phyloP scores from a whole-genome alignment of 1,139 yeast genomes.

The Zygosaccharomyces pseudobailii region DNA sequence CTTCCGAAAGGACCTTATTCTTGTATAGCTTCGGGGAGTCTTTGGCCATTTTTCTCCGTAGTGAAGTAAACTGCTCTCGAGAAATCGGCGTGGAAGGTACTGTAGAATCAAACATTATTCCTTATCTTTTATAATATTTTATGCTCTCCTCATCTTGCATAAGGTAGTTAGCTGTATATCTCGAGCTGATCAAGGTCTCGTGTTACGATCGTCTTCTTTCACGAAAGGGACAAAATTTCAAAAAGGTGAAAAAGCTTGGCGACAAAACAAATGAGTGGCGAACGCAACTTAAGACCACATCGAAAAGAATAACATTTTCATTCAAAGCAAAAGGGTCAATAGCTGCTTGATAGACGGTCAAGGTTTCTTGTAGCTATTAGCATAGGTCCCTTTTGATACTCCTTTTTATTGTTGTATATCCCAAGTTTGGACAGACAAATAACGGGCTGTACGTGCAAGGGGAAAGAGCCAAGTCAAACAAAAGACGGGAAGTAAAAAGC shows the following conservation, averaged over 20 bases:
- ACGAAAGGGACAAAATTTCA: neutral
- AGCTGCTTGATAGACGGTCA: neutral
- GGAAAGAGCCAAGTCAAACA: neutral
- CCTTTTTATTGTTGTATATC: neutral
- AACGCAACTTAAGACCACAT: neutral
- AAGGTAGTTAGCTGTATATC: neutral
- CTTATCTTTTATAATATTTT: neutral
- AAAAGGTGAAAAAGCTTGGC: slow-evolving; percentile 2
- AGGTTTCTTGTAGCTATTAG: neutral
- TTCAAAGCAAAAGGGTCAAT: neutral
- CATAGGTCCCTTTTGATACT: neutral
- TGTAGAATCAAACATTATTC: slow-evolving; percentile 7
- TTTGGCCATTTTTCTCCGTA: slow-evolving; percentile 22
- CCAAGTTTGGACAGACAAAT: neutral
- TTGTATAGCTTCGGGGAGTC: slow-evolving; percentile 26
- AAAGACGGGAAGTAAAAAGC: neutral
- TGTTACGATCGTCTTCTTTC: neutral
- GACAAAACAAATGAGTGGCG: slow-evolving; percentile 1
- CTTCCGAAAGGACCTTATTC: slow-evolving; percentile 15
- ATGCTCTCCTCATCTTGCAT: neutral
- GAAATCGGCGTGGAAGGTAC: slow-evolving; percentile 28
- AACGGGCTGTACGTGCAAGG: neutral
- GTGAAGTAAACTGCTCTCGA: slow-evolving; percentile 22
- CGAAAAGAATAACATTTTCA: neutral
- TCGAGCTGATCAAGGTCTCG: neutral